These are phyloP conservation scores for Cornus florida DNA, from an alignment of 148 eudicot genomes.

Conservation along the genomic window DNA sequence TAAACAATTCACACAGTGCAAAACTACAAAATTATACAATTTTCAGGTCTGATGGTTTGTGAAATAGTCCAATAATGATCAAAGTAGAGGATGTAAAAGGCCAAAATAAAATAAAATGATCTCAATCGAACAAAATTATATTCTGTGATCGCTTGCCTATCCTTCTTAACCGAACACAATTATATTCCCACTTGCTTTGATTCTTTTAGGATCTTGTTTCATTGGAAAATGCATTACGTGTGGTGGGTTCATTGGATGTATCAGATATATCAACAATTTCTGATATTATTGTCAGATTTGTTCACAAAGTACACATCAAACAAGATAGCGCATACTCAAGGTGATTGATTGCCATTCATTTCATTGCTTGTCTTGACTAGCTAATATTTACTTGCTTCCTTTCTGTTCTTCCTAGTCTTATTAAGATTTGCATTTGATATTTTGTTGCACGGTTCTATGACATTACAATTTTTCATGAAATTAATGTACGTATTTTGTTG, in stretches of 20 bases:
- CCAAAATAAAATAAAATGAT: no score
- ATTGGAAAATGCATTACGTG: slow-evolving; percentile 21
- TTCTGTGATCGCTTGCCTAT: neutral
- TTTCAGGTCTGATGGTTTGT: no score
- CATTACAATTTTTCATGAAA: no score
- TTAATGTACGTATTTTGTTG: neutral
- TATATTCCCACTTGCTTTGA: slow-evolving; percentile 2
- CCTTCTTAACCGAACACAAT: no score
- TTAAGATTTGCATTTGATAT: neutral
- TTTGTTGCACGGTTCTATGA: no score
- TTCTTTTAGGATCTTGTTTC: slow-evolving; percentile 21
- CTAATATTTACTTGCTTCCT: neutral
- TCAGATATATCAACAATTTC: slow-evolving; percentile 10
- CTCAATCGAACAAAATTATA: neutral
- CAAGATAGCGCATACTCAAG: neutral
- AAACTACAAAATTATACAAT: no score
- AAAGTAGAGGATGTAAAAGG: no score
- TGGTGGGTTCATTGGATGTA: neutral
- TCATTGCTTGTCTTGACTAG: no score
- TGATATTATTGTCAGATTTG: slow-evolving; percentile 12
- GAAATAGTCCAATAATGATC: no score
- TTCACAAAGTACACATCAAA: neutral
- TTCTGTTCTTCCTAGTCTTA: no score
- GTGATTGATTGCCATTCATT: neutral
- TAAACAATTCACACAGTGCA: no score